phyloP scores from a whole-genome alignment of 2,329 filamentous ascomycete species.

The Botrytis fragariae region DNA sequence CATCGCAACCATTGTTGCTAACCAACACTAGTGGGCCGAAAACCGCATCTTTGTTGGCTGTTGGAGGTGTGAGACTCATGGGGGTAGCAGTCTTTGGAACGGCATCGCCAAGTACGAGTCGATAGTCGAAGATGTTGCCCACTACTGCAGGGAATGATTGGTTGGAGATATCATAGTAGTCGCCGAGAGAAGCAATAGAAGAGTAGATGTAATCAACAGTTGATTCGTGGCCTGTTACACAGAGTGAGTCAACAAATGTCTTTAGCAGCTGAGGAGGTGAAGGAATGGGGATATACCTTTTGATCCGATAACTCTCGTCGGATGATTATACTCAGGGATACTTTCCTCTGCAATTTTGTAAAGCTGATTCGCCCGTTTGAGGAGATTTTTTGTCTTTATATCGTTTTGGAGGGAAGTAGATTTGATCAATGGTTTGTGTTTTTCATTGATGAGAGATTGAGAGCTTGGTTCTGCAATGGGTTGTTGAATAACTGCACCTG shows the following conservation, averaged over 20 bases:
- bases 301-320: constrained; percentile 69
- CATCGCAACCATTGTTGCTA: constrained; percentile 60
- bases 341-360: constrained; percentile 60
- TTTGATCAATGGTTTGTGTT: constrained; percentile 42
- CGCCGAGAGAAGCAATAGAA: constrained; percentile 52
- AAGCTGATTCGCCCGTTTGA: constrained; percentile 58
- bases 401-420: constrained; percentile 54
- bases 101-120: constrained; percentile 53
- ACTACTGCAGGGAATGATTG: constrained; percentile 63
- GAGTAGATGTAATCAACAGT: constrained; percentile 63
- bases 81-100: constrained; percentile 51
- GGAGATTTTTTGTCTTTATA: constrained; percentile 56
- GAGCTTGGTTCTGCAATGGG: constrained; percentile 25
- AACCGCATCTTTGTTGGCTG: constrained; percentile 56
- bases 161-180: constrained; percentile 61
- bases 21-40: constrained; percentile 60
- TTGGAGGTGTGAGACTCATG: constrained; percentile 68
- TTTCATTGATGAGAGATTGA: constrained; percentile 29
- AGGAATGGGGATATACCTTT: constrained; percentile 45
- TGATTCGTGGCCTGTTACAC: constrained; percentile 54
- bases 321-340: constrained; percentile 61
- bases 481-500: constrained; percentile 26
- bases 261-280: constrained; percentile 4
- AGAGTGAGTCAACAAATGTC: constrained; percentile 25
- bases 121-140: constrained; percentile 57